Base-by-base conservation (phyloP, 2,329 filamentous ascomycete genomes). In the Ascochyta rabiei region DNA sequence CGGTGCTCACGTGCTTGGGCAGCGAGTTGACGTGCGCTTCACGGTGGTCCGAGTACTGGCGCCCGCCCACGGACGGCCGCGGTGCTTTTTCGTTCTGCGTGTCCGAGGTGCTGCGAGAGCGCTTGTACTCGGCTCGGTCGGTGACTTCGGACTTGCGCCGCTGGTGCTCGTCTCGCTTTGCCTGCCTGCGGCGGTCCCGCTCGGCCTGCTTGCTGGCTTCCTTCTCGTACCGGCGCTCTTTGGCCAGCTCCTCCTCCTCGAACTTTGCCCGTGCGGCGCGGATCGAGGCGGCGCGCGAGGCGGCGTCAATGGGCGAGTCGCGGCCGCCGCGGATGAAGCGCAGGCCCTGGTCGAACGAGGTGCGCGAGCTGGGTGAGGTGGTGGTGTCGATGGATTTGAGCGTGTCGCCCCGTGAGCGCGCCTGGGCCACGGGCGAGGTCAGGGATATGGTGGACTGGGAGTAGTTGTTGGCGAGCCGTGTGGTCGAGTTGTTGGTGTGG, bases 181-280 rank as follows among this genome's bases (percentile, higher is more conserved):
- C 71, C 40, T 74, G 76, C 49, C 79, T 80, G 23, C 73, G 74
- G 24, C 70, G 70, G 44, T 81, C 71, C 66, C 77, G 68, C 75
- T 82, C 54, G 26, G 71, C 69, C 41, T 77, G 77, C 74, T 75
- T 82, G 53, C 76, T 66, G 41, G 76, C 79, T 49, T 84, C 82
- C 62, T 81, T 78, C 63, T 85, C 81, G 40, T 79, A 73, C 61
- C 83, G 83, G 44, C 76, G 79, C 49, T 79, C 79, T 62, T 86
- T 86, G 31, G 79, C 81, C 4, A 80, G 82, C 70, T 86, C 82
- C 60, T 84, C 83, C 60, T 85, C 82, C 53, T 83, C 78, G 66
- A 85, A 86, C 28, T 84, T 83, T 45, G 80, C 76, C 6, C 84
- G 79, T 5, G 82, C 80, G 39, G 81, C 82, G 49, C 81, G 80